Evolutionary conservation across 257 asterid species (phyloP), one percentile per base, ranked within the genome.

Genomic region (Primulina eburnea): DNA sequence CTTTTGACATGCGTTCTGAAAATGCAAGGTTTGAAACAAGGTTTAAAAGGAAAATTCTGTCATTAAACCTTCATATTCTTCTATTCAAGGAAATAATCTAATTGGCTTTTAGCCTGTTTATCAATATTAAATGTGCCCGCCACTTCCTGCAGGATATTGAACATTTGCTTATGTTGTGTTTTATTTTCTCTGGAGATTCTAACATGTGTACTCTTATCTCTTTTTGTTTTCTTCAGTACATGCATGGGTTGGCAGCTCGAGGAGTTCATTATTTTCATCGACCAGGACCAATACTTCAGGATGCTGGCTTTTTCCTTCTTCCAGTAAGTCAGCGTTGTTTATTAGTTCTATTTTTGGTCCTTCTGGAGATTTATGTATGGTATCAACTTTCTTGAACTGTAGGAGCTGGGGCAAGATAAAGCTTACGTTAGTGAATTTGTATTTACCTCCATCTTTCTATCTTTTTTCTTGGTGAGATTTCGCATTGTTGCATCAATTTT

Each of bases 241-340:
- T 90, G 67, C 99, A 90, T 72, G 99, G 97, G 62, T 59, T 93
- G 52, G 95, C 96, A 58, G 99, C 99, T 71, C 87, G 89, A 74
- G 96, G 99, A 80, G 95, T 90, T 75, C 97, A 93, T 76, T 93
- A 89, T 74, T 26, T 93, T 28, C 99, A 93, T 71, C 86, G 90
- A 26, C 96, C 99, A 24, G 99, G 99, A 70, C 97, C 91, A 1
- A 80, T 70, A 55, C 99, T 93, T 75, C 96, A 93, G 76, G 99
- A 93, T 77, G 74, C 75, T 43, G 99, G 96, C 69, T 90, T 87
- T 81, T 79, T 76, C 79, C 87, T 90, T 76, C 86, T 80, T 75
- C 79, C 86, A 47, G 91, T 86, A 65, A 38, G 65, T 11, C 7
- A 10, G 5, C 24, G 14, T 35, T 24, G 6, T 5, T 68, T 37